Evolutionary conservation across 2,329 filamentous ascomycete species (phyloP).

Genomic region (Talaromyces sp.): DNA sequence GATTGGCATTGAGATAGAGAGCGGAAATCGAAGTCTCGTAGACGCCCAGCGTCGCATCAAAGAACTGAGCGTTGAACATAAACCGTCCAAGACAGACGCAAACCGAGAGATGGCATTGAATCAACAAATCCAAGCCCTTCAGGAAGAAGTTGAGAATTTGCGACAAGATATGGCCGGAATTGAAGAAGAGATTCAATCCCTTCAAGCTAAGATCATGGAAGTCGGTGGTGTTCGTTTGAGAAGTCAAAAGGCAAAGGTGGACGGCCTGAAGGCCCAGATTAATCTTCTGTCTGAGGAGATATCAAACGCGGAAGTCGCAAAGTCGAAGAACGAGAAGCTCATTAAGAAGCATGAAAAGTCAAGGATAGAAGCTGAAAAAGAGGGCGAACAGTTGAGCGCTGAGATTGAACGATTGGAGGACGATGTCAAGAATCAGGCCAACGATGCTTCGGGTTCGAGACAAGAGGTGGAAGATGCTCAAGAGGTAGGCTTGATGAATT

Average conservation of each 20-base stretch:
- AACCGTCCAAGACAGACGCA: slow-evolving; percentile 76
- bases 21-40: slow-evolving; percentile 74
- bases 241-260: slow-evolving; percentile 84
- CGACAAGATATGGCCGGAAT: slow-evolving; percentile 81
- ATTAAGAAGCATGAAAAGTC: slow-evolving; percentile 82
- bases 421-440: slow-evolving; percentile 73
- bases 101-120: slow-evolving; percentile 67
- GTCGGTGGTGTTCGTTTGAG: slow-evolving; percentile 91
- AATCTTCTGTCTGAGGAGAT: slow-evolving; percentile 73
- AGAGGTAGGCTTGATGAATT: slow-evolving; percentile 44
- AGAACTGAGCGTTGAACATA: slow-evolving; percentile 76
- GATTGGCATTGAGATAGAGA: slow-evolving; percentile 81
- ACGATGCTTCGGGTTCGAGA: slow-evolving; percentile 68
- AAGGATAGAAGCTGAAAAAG: slow-evolving; percentile 70
- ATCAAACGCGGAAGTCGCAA: slow-evolving; percentile 80
- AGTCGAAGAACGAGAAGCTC: slow-evolving; percentile 91
- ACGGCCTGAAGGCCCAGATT: slow-evolving; percentile 82
- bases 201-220: slow-evolving; percentile 98
- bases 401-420: slow-evolving; percentile 76
- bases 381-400: slow-evolving; percentile 65
- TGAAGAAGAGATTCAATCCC: slow-evolving; percentile 84
- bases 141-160: slow-evolving; percentile 74
- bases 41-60: slow-evolving; percentile 82
- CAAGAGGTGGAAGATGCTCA: slow-evolving; percentile 76
- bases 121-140: slow-evolving; percentile 70